Conservation (phyloP, 2,329 filamentous ascomycete genomes). For the Exophiala phaeomuriformis region DNA sequence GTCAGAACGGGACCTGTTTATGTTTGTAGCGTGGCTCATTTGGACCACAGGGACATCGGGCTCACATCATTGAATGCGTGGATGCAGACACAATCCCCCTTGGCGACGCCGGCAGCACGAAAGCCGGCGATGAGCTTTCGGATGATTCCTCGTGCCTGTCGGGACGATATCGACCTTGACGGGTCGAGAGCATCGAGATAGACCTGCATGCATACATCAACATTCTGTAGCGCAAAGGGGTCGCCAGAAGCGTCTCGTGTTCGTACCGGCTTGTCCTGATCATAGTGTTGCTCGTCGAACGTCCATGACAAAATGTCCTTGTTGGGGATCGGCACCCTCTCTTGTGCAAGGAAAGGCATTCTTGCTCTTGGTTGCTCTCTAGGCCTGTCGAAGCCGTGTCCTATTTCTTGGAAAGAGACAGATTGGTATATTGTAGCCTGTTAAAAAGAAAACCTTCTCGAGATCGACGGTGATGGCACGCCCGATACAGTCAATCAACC, state of each 20-base stretch:
- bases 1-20: background rate
- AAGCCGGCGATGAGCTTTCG: conserved; percentile 48
- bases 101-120: conserved; percentile 24
- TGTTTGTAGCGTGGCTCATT: too few relatives aligned
- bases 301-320: conserved; percentile 51
- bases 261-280: conserved; percentile 43
- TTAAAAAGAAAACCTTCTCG: too few relatives aligned
- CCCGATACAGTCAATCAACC: too few relatives aligned
- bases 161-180: conserved; percentile 21
- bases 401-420: too few relatives aligned
- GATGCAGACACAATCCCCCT: conserved; percentile 49
- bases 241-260: background rate
- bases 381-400: background rate
- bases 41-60: too few relatives aligned
- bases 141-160: conserved; percentile 31
- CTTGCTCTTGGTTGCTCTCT: background rate
- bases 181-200: conserved; percentile 44
- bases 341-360: conserved; percentile 20
- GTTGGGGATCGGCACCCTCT: conserved; percentile 35
- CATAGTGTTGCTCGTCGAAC: conserved; percentile 45
- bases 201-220: conserved; percentile 30
- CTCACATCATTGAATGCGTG: conserved; percentile 48
- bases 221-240: background rate
- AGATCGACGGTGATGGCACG: too few relatives aligned
- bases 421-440: too few relatives aligned